Percentiles rank a stretch among this genome's conserved stretches.
Evolutionary conservation across 23 red algal genomes (phyloP).

Genomic region (Gracilaria caudata): DNA sequence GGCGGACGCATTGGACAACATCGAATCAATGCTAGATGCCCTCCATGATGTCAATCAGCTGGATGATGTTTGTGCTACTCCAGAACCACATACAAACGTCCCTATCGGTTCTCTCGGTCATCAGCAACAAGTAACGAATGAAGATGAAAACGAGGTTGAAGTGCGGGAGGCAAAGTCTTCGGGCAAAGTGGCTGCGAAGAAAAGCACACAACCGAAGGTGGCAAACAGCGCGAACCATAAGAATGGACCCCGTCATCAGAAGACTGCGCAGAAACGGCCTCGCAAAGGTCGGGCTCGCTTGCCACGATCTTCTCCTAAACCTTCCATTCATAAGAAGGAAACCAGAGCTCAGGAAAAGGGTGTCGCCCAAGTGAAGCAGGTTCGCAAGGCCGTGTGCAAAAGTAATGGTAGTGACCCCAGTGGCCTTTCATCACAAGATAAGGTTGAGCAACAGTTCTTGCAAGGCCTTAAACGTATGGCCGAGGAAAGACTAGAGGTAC

Average conservation of each 20-base stretch:
- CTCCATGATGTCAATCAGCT: not conserved
- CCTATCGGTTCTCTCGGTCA: not conserved
- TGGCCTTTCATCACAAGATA: not conserved
- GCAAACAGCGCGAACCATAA: not conserved
- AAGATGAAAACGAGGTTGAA: not conserved
- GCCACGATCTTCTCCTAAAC: not conserved
- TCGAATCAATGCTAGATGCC: not conserved
- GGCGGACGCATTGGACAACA: constrained; percentile 1
- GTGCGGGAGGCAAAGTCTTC: not conserved
- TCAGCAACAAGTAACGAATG: not conserved
- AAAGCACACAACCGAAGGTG: not conserved
- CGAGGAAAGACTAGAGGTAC: constrained; percentile 7
- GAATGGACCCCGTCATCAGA: not conserved
- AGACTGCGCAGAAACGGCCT: not conserved
- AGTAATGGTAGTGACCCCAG: not conserved
- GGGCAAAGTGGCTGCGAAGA: not conserved
- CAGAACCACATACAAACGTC: no score
- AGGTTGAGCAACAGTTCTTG: constrained; percentile 8
- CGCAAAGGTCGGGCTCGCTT: not conserved
- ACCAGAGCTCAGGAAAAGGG: not conserved
- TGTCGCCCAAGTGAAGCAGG: not conserved
- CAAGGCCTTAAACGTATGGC: constrained; percentile 20
- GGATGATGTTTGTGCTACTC: not conserved
- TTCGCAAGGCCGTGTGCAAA: not conserved
- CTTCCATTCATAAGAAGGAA: not conserved